phyloP scores from a whole-genome alignment of 176 grass and related monocot species.

The barley (Hordeum vulgare) region DNA sequence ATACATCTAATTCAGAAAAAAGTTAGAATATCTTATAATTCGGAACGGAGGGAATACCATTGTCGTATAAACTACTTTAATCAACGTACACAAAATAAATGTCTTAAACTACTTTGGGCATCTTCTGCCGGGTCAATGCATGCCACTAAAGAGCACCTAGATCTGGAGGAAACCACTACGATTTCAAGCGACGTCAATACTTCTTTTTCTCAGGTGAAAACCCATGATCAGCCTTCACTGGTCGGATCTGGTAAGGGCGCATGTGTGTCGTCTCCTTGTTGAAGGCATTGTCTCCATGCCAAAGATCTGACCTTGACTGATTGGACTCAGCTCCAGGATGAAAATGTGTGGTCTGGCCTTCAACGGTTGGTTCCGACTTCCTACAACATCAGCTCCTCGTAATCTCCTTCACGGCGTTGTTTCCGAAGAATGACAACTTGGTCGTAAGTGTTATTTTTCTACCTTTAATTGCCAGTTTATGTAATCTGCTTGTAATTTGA shows the following conservation, averaged over 20 bases:
- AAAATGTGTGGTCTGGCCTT: not conserved
- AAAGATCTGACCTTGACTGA: not conserved
- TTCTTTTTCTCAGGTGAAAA: not conserved
- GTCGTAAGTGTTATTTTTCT: not conserved
- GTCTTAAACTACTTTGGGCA: not conserved
- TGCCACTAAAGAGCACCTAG: not conserved
- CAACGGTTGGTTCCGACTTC: not conserved
- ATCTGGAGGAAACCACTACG: not conserved
- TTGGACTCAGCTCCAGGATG: not conserved
- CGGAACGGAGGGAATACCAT: not conserved
- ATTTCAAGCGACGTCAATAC: not conserved
- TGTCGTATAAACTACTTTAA: not conserved
- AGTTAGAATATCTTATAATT: too few species aligned
- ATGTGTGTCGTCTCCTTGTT: not conserved
- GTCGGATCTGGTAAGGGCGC: not conserved
- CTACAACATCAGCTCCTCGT: not conserved
- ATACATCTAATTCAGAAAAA: too few species aligned
- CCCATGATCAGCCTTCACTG: not conserved
- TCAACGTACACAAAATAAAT: not conserved
- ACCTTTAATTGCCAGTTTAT: not conserved
- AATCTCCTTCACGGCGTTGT: not conserved
- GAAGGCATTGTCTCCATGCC: not conserved
- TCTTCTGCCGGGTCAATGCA: not conserved
- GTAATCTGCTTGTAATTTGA: too few species aligned
- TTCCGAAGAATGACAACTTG: not conserved